These are phyloP conservation scores for Tanozyma kutaoensis DNA, from an alignment of 805 yeast genomes.

Conservation along the genomic window DNA sequence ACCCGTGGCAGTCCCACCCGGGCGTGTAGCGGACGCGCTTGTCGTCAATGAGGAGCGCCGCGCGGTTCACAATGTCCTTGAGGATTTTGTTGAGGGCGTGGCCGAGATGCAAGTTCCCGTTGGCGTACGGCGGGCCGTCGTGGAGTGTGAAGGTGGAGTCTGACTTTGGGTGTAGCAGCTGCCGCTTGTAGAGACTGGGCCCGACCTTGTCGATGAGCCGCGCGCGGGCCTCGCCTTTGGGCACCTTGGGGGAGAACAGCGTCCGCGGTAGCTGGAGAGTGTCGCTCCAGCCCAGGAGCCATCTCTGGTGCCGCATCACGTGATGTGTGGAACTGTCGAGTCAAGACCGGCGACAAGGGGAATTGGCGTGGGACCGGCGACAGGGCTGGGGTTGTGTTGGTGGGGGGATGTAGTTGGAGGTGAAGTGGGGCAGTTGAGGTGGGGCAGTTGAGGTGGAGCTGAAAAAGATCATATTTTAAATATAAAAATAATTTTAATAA, in stretches of 20 bases:
- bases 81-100: conserved; percentile 85
- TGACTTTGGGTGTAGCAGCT: conserved; percentile 6
- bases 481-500: too few species aligned
- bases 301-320: too few species aligned
- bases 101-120: conserved; percentile 84
- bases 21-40: conserved; percentile 62
- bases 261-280: conserved; percentile 60
- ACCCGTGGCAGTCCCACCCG: conserved; percentile 99
- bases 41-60: conserved; percentile 43
- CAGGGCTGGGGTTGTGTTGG: too few species aligned
- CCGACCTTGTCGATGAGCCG: conserved; percentile 37
- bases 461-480: too few species aligned
- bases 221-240: conserved; percentile 29
- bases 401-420: too few species aligned
- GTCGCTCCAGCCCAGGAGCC: too few species aligned
- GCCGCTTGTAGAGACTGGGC: conserved; percentile 54
- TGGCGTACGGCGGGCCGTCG: conserved; percentile 99
- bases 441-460: too few species aligned
- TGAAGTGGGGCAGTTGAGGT: too few species aligned
- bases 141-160: conserved; percentile 51
- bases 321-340: too few species aligned
- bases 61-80: conserved; percentile 76
- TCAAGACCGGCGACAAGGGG: too few species aligned
- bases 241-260: conserved; percentile 35
- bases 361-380: too few species aligned